Evolutionary conservation across 768 basidiomycete species (phyloP).

Genomic region (Daedalea quercina): DNA sequence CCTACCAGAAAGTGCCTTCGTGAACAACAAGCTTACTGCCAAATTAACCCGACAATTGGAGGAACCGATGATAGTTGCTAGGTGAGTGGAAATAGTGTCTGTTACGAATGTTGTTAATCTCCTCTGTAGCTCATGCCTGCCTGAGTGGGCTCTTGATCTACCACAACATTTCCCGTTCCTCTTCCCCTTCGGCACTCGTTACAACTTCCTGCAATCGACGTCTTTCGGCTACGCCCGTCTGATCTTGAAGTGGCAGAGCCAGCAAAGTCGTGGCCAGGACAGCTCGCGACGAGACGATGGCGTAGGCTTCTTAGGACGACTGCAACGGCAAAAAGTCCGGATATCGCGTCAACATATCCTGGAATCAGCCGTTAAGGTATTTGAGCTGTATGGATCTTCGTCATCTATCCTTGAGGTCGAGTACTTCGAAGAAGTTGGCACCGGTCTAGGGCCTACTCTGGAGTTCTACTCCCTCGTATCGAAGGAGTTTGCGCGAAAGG

Average conservation of each 20-base stretch:
- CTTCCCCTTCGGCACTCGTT: slow-evolving; percentile 97
- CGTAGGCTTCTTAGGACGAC: slow-evolving; percentile 85
- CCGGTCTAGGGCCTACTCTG: slow-evolving; percentile 92
- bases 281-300: slow-evolving; percentile 82
- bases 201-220: slow-evolving; percentile 94
- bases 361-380: slow-evolving; percentile 93
- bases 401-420: slow-evolving; percentile 94
- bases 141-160: slow-evolving; percentile 95
- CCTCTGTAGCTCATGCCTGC: slow-evolving; percentile 74
- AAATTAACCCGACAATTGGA: slow-evolving; percentile 97
- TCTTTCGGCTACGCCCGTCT: slow-evolving; percentile 96
- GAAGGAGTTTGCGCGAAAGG: slow-evolving; percentile 86
- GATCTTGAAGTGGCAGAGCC: slow-evolving; percentile 89
- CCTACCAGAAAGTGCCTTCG: slow-evolving; percentile 78
- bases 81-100: slow-evolving; percentile 34
- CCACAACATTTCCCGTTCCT: slow-evolving; percentile 97
- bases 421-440: slow-evolving; percentile 98
- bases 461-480: slow-evolving; percentile 99
- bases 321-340: slow-evolving; percentile 93
- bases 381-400: slow-evolving; percentile 93
- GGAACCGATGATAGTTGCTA: slow-evolving; percentile 98
- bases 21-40: slow-evolving; percentile 96
- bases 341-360: slow-evolving; percentile 93
- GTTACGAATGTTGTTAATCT: not conserved
- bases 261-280: slow-evolving; percentile 69